Conservation (phyloP, 2,329 filamentous ascomycete species). For the Xylariaceae sp. region DNA sequence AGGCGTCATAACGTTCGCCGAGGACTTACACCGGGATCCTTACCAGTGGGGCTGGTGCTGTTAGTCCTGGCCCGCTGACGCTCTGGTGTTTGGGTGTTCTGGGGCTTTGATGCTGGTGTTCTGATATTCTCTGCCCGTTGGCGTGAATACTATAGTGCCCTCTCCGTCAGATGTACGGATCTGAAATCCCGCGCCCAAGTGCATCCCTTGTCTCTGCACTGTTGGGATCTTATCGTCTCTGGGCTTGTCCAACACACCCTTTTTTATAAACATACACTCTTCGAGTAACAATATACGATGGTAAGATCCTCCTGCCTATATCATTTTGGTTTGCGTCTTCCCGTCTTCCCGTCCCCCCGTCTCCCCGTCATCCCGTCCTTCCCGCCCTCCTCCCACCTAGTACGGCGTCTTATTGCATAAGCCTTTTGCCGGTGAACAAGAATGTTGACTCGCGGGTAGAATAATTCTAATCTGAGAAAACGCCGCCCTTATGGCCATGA, state of each 20-base stretch:
- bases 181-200: constrained; percentile 21
- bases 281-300: constrained; percentile 30
- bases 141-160: constrained; percentile 17
- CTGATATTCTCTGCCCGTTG: neutral
- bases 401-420: constrained; percentile 32
- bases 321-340: constrained; percentile 17
- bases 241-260: constrained; percentile 32
- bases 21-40: neutral
- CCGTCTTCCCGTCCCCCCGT: too few species aligned
- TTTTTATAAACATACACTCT: constrained; percentile 25
- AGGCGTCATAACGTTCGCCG: constrained; percentile 27
- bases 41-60: constrained; percentile 12
- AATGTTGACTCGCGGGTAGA: constrained; percentile 33
- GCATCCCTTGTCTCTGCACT: constrained; percentile 28
- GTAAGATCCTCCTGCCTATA: constrained; percentile 33
- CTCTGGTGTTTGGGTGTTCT: neutral
- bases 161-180: constrained; percentile 26
- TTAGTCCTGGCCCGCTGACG: neutral
- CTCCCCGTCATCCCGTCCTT: too few species aligned
- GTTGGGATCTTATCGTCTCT: constrained; percentile 13
- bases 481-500: constrained; percentile 39
- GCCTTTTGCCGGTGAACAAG: constrained; percentile 26
- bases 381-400: constrained; percentile 11
- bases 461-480: constrained; percentile 39
- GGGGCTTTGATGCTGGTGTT: neutral